Percentiles rank a stretch among this genome's conserved stretches.
phyloP scores from a whole-genome alignment of 192 early-diverging fungal genomes.

The Ramicandelaber brevisporus region DNA sequence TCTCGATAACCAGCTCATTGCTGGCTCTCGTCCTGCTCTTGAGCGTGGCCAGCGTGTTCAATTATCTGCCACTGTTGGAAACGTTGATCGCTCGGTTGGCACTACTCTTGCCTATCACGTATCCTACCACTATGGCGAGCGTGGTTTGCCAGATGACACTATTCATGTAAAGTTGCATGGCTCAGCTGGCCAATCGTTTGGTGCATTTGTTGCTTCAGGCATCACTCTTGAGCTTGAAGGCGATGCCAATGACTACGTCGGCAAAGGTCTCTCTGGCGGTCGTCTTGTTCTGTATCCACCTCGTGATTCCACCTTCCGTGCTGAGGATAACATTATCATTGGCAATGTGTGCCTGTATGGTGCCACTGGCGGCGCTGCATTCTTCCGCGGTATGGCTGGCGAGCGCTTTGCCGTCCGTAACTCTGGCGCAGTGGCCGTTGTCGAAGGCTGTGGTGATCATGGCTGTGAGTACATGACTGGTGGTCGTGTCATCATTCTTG shows the following conservation, averaged over 20 bases:
- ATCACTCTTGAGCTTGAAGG: constrained; percentile 82
- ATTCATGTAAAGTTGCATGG: constrained; percentile 68
- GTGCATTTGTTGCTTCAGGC: constrained; percentile 79
- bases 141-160: constrained; percentile 63
- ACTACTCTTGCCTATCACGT: constrained; percentile 80
- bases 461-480: constrained; percentile 99
- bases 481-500: constrained; percentile 74
- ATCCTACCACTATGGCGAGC: constrained; percentile 46
- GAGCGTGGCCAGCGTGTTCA: constrained; percentile 22
- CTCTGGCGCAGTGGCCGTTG: constrained; percentile 86
- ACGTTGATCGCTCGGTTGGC: constrained; percentile 89
- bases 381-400: constrained; percentile 81
- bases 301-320: constrained; percentile 43
- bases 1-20: constrained; percentile 68
- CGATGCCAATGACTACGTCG: constrained; percentile 97
- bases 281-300: constrained; percentile 75
- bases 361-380: constrained; percentile 74
- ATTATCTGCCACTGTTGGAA: constrained; percentile 42
- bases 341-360: constrained; percentile 97
- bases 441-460: constrained; percentile 94
- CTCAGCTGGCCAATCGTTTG: constrained; percentile 89
- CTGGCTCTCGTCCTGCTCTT: constrained; percentile 50
- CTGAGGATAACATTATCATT: constrained; percentile 75
- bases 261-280: constrained; percentile 94
- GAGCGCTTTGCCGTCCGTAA: constrained; percentile 97